A percentile compares a stretch with the other conserved stretches of the same genome.
These are phyloP conservation scores for Cymbopogon flexuosus DNA, from an alignment of 202 grass and related monocot genomes.

Conservation along the genomic window DNA sequence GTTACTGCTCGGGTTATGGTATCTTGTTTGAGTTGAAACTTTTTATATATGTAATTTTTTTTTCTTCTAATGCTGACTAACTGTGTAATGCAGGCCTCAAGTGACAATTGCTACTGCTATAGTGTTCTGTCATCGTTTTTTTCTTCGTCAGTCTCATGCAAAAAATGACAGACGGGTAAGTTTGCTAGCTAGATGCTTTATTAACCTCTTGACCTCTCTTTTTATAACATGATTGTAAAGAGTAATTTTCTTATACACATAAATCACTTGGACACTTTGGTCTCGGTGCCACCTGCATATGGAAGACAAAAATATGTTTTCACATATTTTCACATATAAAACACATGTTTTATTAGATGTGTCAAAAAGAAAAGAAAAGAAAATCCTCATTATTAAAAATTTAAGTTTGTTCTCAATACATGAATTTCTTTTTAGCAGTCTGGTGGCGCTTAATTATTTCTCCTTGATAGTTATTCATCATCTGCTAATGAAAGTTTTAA, in stretches of 20 bases:
- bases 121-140: conserved; percentile 76
- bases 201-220: not conserved
- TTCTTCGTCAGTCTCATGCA: conserved; percentile 76
- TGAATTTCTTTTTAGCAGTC: not conserved
- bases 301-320: conserved; percentile 2
- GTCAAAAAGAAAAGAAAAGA: not conserved
- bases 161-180: conserved; percentile 80
- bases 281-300: not conserved
- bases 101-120: conserved; percentile 83
- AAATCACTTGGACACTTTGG: not conserved
- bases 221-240: not conserved
- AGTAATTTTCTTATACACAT: not conserved
- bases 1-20: not conserved
- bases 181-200: conserved; percentile 1
- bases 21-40: not conserved
- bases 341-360: not conserved
- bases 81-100: conserved; percentile 55
- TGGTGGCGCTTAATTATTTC: not conserved
- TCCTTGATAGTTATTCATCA: not conserved
- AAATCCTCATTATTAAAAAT: not conserved
- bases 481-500: conserved; percentile 4
- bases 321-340: not conserved
- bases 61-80: conserved; percentile 13
- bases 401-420: not conserved
- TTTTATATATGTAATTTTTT: conserved; percentile 9